Evolutionary conservation across 2,329 filamentous ascomycete genomes (phyloP).

Genomic region (Colletotrichum sansevieriae): DNA sequence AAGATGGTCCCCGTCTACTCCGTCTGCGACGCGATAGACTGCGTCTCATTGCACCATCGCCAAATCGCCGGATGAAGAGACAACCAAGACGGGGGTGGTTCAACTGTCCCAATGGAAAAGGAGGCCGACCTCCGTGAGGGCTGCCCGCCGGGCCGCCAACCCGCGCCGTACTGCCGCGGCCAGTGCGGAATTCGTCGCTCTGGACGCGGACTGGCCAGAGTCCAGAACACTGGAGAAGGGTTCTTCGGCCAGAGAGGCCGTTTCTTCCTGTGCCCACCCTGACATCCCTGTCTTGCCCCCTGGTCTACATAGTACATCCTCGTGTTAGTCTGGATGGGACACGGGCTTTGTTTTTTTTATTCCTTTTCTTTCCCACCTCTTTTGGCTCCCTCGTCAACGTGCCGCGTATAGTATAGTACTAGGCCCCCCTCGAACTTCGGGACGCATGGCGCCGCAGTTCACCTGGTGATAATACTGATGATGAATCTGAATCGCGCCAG

Average conservation of each 20-base stretch:
- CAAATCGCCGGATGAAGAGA: constrained; percentile 24
- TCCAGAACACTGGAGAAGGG: neutral
- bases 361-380: neutral
- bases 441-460: constrained; percentile 28
- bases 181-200: constrained; percentile 27
- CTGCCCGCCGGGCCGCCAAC: constrained; percentile 38
- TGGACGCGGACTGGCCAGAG: constrained; percentile 31
- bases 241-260: constrained; percentile 33
- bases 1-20: constrained; percentile 2
- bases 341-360: neutral
- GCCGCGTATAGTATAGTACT: neutral
- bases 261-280: constrained; percentile 15
- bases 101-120: neutral
- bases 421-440: constrained; percentile 15
- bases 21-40: constrained; percentile 29
- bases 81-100: neutral
- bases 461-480: constrained; percentile 6
- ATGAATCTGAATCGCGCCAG: neutral
- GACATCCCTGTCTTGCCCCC: constrained; percentile 26
- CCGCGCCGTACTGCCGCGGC: constrained; percentile 29
- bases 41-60: constrained; percentile 24
- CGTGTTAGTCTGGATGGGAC: neutral
- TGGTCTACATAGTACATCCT: neutral
- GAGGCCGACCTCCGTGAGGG: constrained; percentile 7
- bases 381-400: neutral